These are phyloP conservation scores for Zarea fungicola DNA, from an alignment of 2,329 filamentous ascomycete species.

Conservation along the genomic window DNA sequence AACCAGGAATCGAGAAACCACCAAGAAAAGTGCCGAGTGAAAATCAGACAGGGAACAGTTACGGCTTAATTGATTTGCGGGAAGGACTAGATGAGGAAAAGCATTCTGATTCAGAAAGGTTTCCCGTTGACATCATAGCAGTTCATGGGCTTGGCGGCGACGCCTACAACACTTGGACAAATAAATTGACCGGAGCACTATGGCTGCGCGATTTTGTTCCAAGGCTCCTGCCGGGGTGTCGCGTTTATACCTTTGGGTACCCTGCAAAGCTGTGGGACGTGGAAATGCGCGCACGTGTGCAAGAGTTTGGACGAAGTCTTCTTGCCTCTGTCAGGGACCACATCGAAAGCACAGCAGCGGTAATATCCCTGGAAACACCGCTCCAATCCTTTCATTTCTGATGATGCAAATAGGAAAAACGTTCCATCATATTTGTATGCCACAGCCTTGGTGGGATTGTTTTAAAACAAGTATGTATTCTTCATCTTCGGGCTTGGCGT, in stretches of 20 bases:
- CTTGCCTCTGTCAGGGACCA: conserved; percentile 14
- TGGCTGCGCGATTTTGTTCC: conserved; percentile 22
- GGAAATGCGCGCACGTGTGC: conserved; percentile 12
- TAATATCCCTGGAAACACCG: no score
- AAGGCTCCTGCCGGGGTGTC: conserved; percentile 17
- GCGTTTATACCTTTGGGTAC: conserved; percentile 21
- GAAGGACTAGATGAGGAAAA: background rate
- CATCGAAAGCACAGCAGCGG: conserved; percentile 12
- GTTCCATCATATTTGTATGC: conserved; percentile 23
- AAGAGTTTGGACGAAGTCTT: conserved; percentile 17
- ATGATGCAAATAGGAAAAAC: conserved; percentile 4
- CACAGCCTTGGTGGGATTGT: conserved; percentile 27
- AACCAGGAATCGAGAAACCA: no score
- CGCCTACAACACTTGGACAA: conserved; percentile 17
- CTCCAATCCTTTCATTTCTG: background rate
- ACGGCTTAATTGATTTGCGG: background rate
- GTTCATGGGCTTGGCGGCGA: conserved; percentile 22
- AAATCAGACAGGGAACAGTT: no score
- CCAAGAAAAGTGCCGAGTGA: no score
- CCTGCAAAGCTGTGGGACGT: conserved; percentile 16
- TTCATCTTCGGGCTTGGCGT: background rate
- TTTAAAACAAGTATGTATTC: conserved; percentile 21
- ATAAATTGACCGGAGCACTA: conserved; percentile 15
- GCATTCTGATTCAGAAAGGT: background rate
- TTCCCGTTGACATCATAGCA: conserved; percentile 18